phyloP scores from a whole-genome alignment of 345 rosid genomes.

The Carallia pectinifolia region DNA sequence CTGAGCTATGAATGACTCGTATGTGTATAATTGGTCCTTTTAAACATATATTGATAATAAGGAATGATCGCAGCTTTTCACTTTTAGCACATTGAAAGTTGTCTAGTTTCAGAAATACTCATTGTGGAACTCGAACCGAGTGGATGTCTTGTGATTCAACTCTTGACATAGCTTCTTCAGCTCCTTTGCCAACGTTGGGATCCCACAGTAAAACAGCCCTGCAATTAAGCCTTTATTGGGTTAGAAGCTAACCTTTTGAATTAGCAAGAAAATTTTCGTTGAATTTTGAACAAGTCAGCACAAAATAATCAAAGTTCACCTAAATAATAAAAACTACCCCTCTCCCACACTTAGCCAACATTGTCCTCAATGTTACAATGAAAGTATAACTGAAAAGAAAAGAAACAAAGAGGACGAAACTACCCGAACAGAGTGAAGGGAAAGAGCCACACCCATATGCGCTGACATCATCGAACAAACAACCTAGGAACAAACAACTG shows the following conservation, averaged over 20 bases:
- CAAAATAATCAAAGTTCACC: too few species aligned
- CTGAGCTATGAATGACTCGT: slow-evolving; percentile 6
- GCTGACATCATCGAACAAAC: too few species aligned
- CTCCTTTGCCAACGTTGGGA: slow-evolving; percentile 84
- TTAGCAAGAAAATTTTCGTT: too few species aligned
- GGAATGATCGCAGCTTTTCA: slow-evolving; percentile 6
- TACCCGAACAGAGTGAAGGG: too few species aligned
- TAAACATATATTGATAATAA: slow-evolving; percentile 18
- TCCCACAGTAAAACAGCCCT: slow-evolving; percentile 96
- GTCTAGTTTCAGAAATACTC: slow-evolving; percentile 62
- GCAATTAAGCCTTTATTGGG: slow-evolving; percentile 19
- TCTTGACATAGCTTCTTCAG: slow-evolving; percentile 67
- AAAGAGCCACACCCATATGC: too few species aligned
- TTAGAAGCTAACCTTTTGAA: background rate
- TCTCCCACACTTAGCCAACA: too few species aligned
- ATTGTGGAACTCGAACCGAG: slow-evolving; percentile 88
- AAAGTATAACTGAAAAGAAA: too few species aligned
- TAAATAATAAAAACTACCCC: too few species aligned
- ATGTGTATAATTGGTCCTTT: background rate
- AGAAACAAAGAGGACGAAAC: too few species aligned
- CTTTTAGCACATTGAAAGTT: background rate
- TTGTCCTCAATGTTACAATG: too few species aligned
- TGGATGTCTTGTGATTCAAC: slow-evolving; percentile 67
- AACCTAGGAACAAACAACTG: too few species aligned
- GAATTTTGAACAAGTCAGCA: too few species aligned